phyloP scores from a whole-genome alignment of 495 filamentous ascomycete genomes.

The Aspergillus kassunensis region DNA sequence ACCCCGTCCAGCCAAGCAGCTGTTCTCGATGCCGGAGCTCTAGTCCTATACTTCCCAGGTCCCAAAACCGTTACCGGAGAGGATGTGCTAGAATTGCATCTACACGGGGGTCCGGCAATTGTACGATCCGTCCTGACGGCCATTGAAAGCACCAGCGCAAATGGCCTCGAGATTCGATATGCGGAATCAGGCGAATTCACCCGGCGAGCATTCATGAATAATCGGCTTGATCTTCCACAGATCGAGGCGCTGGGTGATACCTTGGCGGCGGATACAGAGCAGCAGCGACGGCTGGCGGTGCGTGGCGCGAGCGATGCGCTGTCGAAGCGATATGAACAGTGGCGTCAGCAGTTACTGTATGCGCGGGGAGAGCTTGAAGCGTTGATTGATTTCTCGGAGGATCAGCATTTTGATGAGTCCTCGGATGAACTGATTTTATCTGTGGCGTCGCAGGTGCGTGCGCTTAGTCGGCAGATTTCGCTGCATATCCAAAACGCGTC shows the following conservation, averaged over 20 bases:
- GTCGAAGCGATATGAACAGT: conserved; percentile 76
- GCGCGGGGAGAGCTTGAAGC: conserved; percentile 92
- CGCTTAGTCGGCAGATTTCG: conserved; percentile 56
- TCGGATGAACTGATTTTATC: conserved; percentile 64
- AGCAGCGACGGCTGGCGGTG: conserved; percentile 83
- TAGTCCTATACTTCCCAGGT: conserved; percentile 83
- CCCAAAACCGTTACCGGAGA: conserved; percentile 88
- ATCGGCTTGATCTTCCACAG: conserved; percentile 83
- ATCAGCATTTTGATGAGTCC: conserved; percentile 93
- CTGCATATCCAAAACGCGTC: conserved; percentile 71
- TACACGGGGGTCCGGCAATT: conserved; percentile 89
- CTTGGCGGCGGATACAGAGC: conserved; percentile 84
- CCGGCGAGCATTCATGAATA: conserved; percentile 83
- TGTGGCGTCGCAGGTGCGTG: conserved; percentile 59
- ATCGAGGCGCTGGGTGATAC: conserved; percentile 87
- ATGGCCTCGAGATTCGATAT: conserved; percentile 59
- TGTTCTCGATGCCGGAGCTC: conserved; percentile 74
- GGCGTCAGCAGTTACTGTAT: conserved; percentile 72
- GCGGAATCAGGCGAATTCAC: conserved; percentile 97
- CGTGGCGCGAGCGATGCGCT: conserved; percentile 67
- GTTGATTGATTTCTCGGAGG: conserved; percentile 93
- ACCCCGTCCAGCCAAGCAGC: conserved; percentile 23
- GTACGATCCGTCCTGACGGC: conserved; percentile 79
- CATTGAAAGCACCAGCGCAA: conserved; percentile 50
- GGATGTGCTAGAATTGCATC: conserved; percentile 85